Percentiles rank a stretch among this genome's conserved stretches.
phyloP scores from a whole-genome alignment of 371 early-diverging fungal species.

The Lichtheimia ramosa region DNA sequence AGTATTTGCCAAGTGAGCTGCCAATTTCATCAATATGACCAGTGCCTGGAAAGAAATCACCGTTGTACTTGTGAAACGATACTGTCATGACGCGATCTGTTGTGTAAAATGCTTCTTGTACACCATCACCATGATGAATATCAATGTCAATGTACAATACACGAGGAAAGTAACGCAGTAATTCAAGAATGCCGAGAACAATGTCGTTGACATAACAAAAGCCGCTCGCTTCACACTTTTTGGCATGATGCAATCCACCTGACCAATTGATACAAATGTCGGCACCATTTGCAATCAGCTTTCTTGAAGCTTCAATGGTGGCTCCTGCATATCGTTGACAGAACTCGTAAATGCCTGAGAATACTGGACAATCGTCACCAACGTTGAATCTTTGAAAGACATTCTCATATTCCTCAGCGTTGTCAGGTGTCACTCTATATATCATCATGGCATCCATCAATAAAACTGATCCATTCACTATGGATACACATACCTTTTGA shows the following conservation, averaged over 20 bases:
- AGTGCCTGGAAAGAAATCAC: slow-evolving; percentile 93
- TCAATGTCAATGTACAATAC: slow-evolving; percentile 96
- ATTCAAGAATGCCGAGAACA: slow-evolving; percentile 86
- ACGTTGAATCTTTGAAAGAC: slow-evolving; percentile 82
- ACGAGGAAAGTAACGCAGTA: slow-evolving; percentile 80
- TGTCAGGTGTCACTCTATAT: slow-evolving; percentile 88
- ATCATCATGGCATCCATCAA: not conserved
- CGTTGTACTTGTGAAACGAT: slow-evolving; percentile 93
- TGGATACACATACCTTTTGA: slow-evolving; percentile 68
- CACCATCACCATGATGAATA: slow-evolving; percentile 97
- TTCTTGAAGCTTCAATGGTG: slow-evolving; percentile 83
- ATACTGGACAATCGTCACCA: slow-evolving; percentile 97
- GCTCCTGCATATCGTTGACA: slow-evolving; percentile 89
- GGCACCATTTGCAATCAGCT: slow-evolving; percentile 71
- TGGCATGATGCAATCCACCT: slow-evolving; percentile 97
- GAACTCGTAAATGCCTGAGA: slow-evolving; percentile 96
- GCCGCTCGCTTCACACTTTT: slow-evolving; percentile 89
- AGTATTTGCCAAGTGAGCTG: slow-evolving; percentile 72
- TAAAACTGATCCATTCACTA: not conserved
- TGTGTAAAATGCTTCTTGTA: slow-evolving; percentile 92
- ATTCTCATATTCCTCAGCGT: slow-evolving; percentile 66
- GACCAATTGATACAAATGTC: slow-evolving; percentile 95
- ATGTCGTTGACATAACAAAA: slow-evolving; percentile 98
- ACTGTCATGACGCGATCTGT: slow-evolving; percentile 93
- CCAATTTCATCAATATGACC: slow-evolving; percentile 85